Conservation (phyloP, 2,329 filamentous ascomycete genomes). For the Pseudocercospora cruenta region DNA sequence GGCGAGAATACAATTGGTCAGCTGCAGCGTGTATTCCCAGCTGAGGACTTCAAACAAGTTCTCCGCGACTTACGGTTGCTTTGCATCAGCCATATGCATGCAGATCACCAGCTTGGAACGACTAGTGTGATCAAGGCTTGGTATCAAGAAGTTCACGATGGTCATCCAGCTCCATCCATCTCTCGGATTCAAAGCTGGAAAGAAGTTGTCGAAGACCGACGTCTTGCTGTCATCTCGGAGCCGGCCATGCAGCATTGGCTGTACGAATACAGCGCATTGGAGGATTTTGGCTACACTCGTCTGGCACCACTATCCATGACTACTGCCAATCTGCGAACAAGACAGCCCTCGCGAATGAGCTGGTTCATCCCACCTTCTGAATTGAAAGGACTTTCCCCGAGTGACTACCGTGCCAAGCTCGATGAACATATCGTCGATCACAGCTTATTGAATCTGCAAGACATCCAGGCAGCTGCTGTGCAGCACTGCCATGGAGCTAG, state of each 20-base stretch:
- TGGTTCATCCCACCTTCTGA: slow-evolving; percentile 38
- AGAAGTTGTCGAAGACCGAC: slow-evolving; percentile 30
- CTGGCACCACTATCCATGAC: slow-evolving; percentile 56
- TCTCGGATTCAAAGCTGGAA: slow-evolving; percentile 17
- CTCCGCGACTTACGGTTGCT: slow-evolving; percentile 78
- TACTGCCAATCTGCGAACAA: slow-evolving; percentile 31
- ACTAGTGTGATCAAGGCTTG: slow-evolving; percentile 81
- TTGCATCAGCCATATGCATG: slow-evolving; percentile 94
- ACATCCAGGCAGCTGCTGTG: slow-evolving; percentile 70
- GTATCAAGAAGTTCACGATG: slow-evolving; percentile 62
- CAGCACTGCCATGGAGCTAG: slow-evolving; percentile 78
- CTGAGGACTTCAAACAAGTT: slow-evolving; percentile 67
- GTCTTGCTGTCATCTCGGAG: slow-evolving; percentile 70
- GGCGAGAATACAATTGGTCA: slow-evolving; percentile 93
- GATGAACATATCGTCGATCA: slow-evolving; percentile 28
- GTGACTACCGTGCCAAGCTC: slow-evolving; percentile 32
- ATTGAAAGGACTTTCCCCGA: slow-evolving; percentile 26
- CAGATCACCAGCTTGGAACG: slow-evolving; percentile 91
- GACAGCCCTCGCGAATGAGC: slow-evolving; percentile 34
- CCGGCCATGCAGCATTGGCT: slow-evolving; percentile 74
- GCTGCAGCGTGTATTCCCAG: slow-evolving; percentile 71
- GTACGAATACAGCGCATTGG: slow-evolving; percentile 75
- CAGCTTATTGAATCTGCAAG: slow-evolving; percentile 62
- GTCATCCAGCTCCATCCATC: slow-evolving; percentile 34
- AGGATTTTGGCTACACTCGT: slow-evolving; percentile 72